Percentiles rank a stretch among this genome's conserved stretches.
phyloP scores from a whole-genome alignment of 2,329 filamentous ascomycete species.

The Phoma herbarum region DNA sequence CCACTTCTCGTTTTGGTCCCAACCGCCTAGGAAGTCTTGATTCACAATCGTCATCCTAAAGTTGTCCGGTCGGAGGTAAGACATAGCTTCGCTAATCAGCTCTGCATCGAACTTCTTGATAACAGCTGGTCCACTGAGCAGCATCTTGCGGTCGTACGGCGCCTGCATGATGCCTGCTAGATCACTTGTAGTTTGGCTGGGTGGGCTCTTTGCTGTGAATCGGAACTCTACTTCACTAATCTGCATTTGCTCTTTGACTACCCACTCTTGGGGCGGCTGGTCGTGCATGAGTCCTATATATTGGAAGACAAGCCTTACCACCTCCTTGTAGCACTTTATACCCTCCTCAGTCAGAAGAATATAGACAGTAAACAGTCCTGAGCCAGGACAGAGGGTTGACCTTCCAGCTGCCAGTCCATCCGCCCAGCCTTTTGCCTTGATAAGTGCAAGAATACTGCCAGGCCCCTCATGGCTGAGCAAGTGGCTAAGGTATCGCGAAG shows the following conservation, averaged over 20 bases:
- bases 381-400: slow-evolving; percentile 79
- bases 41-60: slow-evolving; percentile 85
- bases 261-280: slow-evolving; percentile 82
- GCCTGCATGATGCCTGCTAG: slow-evolving; percentile 87
- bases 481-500: slow-evolving; percentile 85
- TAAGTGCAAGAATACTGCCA: slow-evolving; percentile 87
- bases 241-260: slow-evolving; percentile 89
- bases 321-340: slow-evolving; percentile 80
- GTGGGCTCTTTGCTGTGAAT: slow-evolving; percentile 91
- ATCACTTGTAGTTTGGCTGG: slow-evolving; percentile 86
- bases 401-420: slow-evolving; percentile 82
- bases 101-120: slow-evolving; percentile 81
- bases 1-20: slow-evolving; percentile 93
- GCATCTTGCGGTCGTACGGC: slow-evolving; percentile 82
- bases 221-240: slow-evolving; percentile 94
- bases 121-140: slow-evolving; percentile 80
- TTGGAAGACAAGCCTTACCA: slow-evolving; percentile 85
- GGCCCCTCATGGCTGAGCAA: slow-evolving; percentile 92
- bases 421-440: slow-evolving; percentile 90
- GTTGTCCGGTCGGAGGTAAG: slow-evolving; percentile 83
- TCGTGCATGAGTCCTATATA: too few relatives aligned
- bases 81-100: slow-evolving; percentile 77
- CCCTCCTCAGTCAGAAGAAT: slow-evolving; percentile 86
- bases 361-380: slow-evolving; percentile 80
- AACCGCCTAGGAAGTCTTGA: slow-evolving; percentile 82